phyloP scores from a whole-genome alignment of 2,329 filamentous ascomycete genomes.

The Aspergillus thermomutatus region DNA sequence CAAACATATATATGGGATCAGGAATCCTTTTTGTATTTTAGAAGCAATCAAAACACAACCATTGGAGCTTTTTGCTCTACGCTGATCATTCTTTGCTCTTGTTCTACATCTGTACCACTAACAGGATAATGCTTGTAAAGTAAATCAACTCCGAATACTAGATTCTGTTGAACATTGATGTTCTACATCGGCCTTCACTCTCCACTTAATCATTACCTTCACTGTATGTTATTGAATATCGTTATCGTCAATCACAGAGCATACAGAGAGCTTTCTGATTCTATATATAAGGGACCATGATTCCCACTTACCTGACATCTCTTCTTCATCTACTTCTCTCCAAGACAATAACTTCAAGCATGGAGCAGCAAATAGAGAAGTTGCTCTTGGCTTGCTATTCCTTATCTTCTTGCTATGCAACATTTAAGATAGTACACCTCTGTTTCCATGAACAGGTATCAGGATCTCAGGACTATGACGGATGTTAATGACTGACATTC shows the following conservation, averaged over 20 bases:
- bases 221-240: too few species aligned
- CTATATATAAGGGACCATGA: neutral
- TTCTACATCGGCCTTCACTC: neutral
- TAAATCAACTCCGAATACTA: neutral
- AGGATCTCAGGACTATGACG: too few species aligned
- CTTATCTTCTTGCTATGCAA: too few species aligned
- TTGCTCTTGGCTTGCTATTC: too few species aligned
- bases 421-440: too few species aligned
- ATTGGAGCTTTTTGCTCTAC: neutral
- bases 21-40: slow-evolving; percentile 13
- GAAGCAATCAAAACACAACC: neutral
- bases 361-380: too few species aligned
- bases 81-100: neutral
- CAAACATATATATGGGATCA: slow-evolving; percentile 7
- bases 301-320: neutral
- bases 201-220: neutral
- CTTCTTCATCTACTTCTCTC: neutral
- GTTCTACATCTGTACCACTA: neutral
- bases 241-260: too few species aligned
- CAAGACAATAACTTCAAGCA: neutral
- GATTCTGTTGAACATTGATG: neutral
- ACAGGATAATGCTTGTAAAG: neutral
- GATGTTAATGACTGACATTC: too few species aligned
- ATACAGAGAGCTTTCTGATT: too few species aligned
- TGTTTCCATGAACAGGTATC: too few species aligned